phyloP scores from a whole-genome alignment of 179 eudicot genomes.

The Silene noctiflora region DNA sequence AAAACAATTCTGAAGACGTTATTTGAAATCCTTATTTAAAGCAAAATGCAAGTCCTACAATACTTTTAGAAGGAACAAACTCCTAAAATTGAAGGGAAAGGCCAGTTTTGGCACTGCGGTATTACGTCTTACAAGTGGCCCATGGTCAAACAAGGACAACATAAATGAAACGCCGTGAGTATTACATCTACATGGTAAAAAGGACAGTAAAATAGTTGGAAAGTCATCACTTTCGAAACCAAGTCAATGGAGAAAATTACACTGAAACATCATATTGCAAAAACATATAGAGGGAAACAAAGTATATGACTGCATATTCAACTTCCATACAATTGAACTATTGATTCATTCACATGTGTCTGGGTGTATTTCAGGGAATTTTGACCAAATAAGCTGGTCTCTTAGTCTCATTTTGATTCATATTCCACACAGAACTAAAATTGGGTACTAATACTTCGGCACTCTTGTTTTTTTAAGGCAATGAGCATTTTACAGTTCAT shows the following conservation, averaged over 20 bases:
- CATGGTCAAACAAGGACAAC: neutral
- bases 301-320: neutral
- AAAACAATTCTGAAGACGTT: neutral
- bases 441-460: neutral
- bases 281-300: neutral
- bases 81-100: neutral
- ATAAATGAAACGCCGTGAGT: neutral
- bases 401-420: neutral
- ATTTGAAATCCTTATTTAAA: neutral
- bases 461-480: neutral
- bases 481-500: neutral
- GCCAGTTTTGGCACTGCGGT: neutral
- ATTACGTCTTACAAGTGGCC: neutral
- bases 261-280: neutral
- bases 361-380: neutral
- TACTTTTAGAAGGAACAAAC: neutral
- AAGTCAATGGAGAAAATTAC: neutral
- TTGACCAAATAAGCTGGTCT: neutral
- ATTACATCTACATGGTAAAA: neutral
- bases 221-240: neutral
- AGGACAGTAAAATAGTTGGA: neutral
- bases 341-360: neutral
- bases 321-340: neutral
- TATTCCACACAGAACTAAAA: slow-evolving; percentile 8
- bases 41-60: neutral